Conservation (phyloP, 2,329 filamentous ascomycete species). For the Cladosporium oxysporum region DNA sequence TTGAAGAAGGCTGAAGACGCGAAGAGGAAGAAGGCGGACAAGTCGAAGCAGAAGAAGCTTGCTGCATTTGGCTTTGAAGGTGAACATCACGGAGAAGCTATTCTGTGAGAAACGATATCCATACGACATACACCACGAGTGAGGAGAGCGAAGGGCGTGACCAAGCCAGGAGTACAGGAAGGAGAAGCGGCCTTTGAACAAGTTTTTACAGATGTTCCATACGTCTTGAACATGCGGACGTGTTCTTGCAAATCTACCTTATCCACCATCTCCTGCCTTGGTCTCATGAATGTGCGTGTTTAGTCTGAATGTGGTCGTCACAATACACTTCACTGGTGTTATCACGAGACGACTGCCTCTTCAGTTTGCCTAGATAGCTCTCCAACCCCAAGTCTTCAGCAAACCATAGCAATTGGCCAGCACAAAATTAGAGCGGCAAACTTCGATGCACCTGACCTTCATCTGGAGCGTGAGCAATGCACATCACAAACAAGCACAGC, state of each 20-base stretch:
- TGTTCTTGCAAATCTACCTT: conserved; percentile 21
- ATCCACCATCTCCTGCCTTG: background rate
- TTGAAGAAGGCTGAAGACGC: conserved; percentile 72
- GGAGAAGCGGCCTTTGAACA: conserved; percentile 13
- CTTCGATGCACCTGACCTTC: background rate
- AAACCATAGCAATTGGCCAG: background rate
- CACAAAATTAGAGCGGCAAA: background rate
- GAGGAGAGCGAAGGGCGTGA: background rate
- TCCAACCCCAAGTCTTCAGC: background rate
- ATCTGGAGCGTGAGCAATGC: background rate
- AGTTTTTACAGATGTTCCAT: conserved; percentile 30
- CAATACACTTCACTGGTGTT: background rate
- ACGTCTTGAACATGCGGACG: conserved; percentile 42
- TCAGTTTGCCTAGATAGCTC: background rate
- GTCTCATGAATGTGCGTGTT: background rate
- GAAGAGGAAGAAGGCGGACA: conserved; percentile 71
- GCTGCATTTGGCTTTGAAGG: conserved; percentile 82
- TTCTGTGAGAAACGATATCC: conserved; percentile 55
- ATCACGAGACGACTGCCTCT: background rate
- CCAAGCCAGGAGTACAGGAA: background rate
- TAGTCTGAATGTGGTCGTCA: background rate
- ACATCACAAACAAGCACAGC: background rate
- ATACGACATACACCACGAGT: background rate
- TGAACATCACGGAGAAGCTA: conserved; percentile 74
- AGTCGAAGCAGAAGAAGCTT: conserved; percentile 69